phyloP scores from a whole-genome alignment of 208 protist species.

The Tritrichomonas foetus region DNA sequence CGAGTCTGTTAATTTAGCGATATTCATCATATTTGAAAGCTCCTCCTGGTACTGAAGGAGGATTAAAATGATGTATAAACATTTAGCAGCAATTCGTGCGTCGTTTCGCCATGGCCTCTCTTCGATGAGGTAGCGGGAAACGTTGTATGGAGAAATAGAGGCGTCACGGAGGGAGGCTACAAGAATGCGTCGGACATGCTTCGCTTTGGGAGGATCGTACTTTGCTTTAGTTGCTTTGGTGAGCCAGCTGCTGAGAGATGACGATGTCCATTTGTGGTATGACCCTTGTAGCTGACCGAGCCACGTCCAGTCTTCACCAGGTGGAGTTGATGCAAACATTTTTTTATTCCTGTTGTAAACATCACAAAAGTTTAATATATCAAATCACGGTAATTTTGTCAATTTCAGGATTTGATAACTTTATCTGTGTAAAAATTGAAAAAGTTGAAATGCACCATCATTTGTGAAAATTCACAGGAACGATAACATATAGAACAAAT shows the following conservation, averaged over 20 bases:
- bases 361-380: too few species aligned
- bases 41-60: neutral
- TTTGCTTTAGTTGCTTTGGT: neutral
- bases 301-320: too few species aligned
- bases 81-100: neutral
- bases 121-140: neutral
- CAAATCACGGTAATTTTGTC: too few species aligned
- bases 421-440: too few species aligned
- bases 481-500: too few species aligned
- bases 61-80: neutral
- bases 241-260: neutral
- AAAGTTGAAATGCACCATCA: too few species aligned
- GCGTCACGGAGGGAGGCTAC: neutral
- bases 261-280: too few species aligned
- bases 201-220: constrained; percentile 22
- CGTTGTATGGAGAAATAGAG: neutral
- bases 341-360: too few species aligned
- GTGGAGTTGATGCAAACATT: too few species aligned
- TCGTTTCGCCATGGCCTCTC: neutral
- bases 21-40: neutral
- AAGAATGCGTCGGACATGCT: neutral
- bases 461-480: too few species aligned
- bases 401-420: too few species aligned
- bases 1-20: neutral
- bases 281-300: too few species aligned